Evolutionary conservation across 768 basidiomycete genomes (phyloP).

Genomic region (Astraeus odoratus): DNA sequence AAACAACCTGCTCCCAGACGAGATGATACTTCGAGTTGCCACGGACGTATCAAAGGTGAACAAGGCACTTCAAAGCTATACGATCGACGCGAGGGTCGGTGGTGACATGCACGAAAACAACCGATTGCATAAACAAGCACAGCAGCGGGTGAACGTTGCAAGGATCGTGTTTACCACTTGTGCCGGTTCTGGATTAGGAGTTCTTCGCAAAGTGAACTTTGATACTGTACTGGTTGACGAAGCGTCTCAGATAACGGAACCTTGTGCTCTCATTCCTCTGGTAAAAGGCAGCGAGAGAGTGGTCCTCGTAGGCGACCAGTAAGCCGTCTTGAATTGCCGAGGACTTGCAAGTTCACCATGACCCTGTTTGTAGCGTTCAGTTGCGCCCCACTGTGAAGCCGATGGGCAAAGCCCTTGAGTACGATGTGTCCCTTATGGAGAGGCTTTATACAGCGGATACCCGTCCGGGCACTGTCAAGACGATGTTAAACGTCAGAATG

Average conservation of each 20-base stretch:
- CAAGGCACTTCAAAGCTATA: conserved; percentile 49
- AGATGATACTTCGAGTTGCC: conserved; percentile 60
- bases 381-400: conserved; percentile 57
- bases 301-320: conserved; percentile 68
- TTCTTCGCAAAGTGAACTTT: conserved; percentile 48
- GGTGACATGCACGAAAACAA: conserved; percentile 53
- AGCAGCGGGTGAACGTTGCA: conserved; percentile 50
- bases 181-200: conserved; percentile 55
- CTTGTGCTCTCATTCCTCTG: conserved; percentile 56
- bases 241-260: conserved; percentile 65
- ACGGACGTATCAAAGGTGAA: conserved; percentile 61
- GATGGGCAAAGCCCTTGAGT: conserved; percentile 50
- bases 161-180: conserved; percentile 60
- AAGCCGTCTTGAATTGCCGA: conserved; percentile 17
- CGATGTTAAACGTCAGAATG: conserved; percentile 50
- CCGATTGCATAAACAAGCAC: conserved; percentile 48
- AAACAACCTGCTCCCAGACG: conserved; percentile 39
- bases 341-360: background rate
- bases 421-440: conserved; percentile 58
- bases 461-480: conserved; percentile 36
- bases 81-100: conserved; percentile 58
- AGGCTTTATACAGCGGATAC: conserved; percentile 39
- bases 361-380: conserved; percentile 45
- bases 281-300: conserved; percentile 55
- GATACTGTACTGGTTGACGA: conserved; percentile 62